phyloP scores from a whole-genome alignment of 176 grass and related monocot species.

The Oryza nivara region DNA sequence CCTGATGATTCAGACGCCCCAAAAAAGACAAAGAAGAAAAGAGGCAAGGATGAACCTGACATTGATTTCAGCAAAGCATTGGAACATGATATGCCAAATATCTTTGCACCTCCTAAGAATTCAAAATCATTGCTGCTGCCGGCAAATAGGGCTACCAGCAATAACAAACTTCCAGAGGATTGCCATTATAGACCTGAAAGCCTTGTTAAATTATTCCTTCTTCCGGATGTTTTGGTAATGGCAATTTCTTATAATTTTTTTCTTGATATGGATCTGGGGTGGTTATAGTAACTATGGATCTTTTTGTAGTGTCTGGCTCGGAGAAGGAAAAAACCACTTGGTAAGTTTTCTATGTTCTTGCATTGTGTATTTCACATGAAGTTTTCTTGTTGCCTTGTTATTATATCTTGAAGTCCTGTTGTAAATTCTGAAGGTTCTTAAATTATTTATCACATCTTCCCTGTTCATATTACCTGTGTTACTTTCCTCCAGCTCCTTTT shows the following conservation, averaged over 20 bases:
- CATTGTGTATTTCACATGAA: slow-evolving; percentile 26
- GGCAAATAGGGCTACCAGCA: slow-evolving; percentile 54
- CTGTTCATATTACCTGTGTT: background rate
- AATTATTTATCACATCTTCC: background rate
- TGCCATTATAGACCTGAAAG: slow-evolving; percentile 87
- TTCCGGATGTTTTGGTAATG: slow-evolving; percentile 83
- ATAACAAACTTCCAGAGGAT: slow-evolving; percentile 92
- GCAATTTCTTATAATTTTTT: slow-evolving; percentile 24
- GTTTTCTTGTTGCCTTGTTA: slow-evolving; percentile 29
- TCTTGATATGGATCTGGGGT: slow-evolving; percentile 25
- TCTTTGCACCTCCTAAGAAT: slow-evolving; percentile 80
- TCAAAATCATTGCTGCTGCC: slow-evolving; percentile 66
- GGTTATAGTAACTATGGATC: slow-evolving; percentile 40
- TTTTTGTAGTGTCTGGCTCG: slow-evolving; percentile 66
- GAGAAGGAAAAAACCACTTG: slow-evolving; percentile 63
- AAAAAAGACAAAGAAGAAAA: slow-evolving; percentile 69
- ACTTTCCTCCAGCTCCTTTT: slow-evolving; percentile 10
- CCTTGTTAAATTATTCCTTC: slow-evolving; percentile 92
- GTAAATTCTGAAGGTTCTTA: background rate
- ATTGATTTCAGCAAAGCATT: slow-evolving; percentile 83
- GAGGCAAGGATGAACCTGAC: slow-evolving; percentile 53
- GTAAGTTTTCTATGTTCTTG: slow-evolving; percentile 46
- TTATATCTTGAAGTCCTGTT: background rate
- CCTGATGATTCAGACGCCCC: slow-evolving; percentile 54
- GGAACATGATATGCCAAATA: slow-evolving; percentile 62